Percentiles rank a stretch among this genome's conserved stretches.
Evolutionary conservation across 1,284 basidiomycete genomes (phyloP).

Genomic region (Stereum hirsutum): DNA sequence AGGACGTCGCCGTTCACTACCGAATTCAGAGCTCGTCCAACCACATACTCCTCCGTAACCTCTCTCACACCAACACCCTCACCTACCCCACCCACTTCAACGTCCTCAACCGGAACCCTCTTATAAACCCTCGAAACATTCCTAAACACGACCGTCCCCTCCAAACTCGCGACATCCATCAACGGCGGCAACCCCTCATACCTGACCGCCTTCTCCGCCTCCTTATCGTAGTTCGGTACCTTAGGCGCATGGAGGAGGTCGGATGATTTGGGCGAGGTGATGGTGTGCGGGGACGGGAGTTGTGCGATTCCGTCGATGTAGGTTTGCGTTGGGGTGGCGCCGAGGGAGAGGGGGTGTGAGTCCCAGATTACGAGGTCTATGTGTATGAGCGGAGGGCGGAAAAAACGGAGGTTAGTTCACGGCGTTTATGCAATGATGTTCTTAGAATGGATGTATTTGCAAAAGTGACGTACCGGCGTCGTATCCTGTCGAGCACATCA

Average conservation of each 20-base stretch:
- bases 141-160: background rate
- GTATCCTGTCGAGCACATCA: too few species aligned
- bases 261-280: constrained; percentile 34
- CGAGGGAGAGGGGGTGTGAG: constrained; percentile 72
- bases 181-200: constrained; percentile 64
- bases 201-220: constrained; percentile 40
- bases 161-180: background rate
- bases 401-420: too few species aligned
- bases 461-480: constrained; percentile 33
- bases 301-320: constrained; percentile 65
- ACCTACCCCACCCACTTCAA: too few species aligned
- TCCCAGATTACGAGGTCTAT: constrained; percentile 84
- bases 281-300: constrained; percentile 28
- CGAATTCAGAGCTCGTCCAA: too few species aligned
- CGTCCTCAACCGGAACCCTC: too few species aligned
- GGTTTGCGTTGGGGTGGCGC: constrained; percentile 62
- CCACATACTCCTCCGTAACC: too few species aligned
- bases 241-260: constrained; percentile 40
- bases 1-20: too few species aligned
- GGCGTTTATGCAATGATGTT: too few species aligned
- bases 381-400: background rate
- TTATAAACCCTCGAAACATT: background rate
- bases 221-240: constrained; percentile 55
- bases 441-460: too few species aligned
- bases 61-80: too few species aligned